Evolutionary conservation across 2,329 filamentous ascomycete species (phyloP), one percentile per base, ranked within the genome.

Genomic region (Colletotrichum abscissum): DNA sequence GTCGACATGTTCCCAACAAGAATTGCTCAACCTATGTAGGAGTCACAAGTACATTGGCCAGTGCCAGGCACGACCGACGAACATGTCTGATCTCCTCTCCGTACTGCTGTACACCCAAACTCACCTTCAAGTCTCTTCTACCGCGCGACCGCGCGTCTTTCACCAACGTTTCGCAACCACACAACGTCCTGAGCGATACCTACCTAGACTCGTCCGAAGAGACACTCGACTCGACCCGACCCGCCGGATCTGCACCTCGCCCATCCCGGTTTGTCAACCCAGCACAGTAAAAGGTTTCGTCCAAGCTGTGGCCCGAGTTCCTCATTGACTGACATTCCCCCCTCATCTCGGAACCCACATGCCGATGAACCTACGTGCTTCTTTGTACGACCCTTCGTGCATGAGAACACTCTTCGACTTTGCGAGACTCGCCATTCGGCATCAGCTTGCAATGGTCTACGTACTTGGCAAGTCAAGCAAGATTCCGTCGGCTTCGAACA

Each of bases 201-300:
- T 63, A 49, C 38, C 38, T 42, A 42, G 38, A 42, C 38, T 74
- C 72, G 72, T 72, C 72, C 68, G 72, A 73, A 73, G 63, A 62
- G 14, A 63, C 57, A 38, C 72, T 74, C 69, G 75, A 38, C 72
- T 74, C 69, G 75, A 77, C 66, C 76, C 76, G 75, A 75, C 64
- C 75, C 76, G 73, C 65, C 74, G 76, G 76, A 74, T 76, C 75
- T 72, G 67, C 58, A 60, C 26, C 67, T 65, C 42, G 24, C 65
- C 69, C 58, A 69, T 59, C 58, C 69, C 58, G 54, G 30, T 12
- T 30, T 59, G 46, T 30, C 35, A 16, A 26, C 65, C 30, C 28
- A n/a, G 49, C 26, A 64, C 14, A 55, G 59, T 9, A 46, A 68
- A 68, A 30, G 49, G 35, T 33, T 56, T 26, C 65, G 60, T 62